These are phyloP conservation scores for Monosporascus cannonballus DNA, from an alignment of 2,329 filamentous ascomycete species.

Conservation along the genomic window DNA sequence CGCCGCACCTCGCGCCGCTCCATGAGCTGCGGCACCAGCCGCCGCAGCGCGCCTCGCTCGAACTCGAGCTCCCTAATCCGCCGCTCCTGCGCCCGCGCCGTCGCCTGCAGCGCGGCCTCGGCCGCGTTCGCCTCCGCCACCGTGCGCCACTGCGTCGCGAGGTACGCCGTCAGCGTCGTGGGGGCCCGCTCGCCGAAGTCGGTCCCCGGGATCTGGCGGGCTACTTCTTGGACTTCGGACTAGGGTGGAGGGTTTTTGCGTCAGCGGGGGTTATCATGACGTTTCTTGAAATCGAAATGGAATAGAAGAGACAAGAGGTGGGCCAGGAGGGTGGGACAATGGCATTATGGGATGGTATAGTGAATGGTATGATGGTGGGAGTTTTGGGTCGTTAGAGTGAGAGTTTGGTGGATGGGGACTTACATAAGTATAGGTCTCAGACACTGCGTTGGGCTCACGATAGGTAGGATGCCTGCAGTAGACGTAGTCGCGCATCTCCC, in stretches of 20 bases:
- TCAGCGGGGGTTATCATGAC: not conserved
- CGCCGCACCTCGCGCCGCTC: not conserved
- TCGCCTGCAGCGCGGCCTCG: not conserved
- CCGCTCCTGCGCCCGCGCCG: slow-evolving; percentile 4
- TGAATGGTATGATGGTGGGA: too few species aligned
- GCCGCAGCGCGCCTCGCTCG: not conserved
- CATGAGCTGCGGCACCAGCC: not conserved
- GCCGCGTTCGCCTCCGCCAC: slow-evolving; percentile 3
- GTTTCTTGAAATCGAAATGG: too few species aligned
- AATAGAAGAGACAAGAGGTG: not conserved
- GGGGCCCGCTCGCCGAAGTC: slow-evolving; percentile 1
- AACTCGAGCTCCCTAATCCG: slow-evolving; percentile 4
- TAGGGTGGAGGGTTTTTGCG: slow-evolving; percentile 2
- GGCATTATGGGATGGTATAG: too few species aligned
- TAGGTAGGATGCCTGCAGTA: slow-evolving; percentile 6
- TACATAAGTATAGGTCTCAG: slow-evolving; percentile 15
- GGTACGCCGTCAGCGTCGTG: not conserved
- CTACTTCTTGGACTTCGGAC: slow-evolving; percentile 12
- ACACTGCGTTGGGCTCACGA: not conserved
- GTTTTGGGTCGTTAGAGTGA: not conserved
- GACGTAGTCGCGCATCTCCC: slow-evolving; percentile 12
- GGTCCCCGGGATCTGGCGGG: not conserved
- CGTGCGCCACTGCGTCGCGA: slow-evolving; percentile 7
- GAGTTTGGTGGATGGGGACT: not conserved
- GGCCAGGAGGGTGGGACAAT: not conserved